Base-by-base conservation (phyloP, 2,329 filamentous ascomycete species). In the Atkinsonella texensis region DNA sequence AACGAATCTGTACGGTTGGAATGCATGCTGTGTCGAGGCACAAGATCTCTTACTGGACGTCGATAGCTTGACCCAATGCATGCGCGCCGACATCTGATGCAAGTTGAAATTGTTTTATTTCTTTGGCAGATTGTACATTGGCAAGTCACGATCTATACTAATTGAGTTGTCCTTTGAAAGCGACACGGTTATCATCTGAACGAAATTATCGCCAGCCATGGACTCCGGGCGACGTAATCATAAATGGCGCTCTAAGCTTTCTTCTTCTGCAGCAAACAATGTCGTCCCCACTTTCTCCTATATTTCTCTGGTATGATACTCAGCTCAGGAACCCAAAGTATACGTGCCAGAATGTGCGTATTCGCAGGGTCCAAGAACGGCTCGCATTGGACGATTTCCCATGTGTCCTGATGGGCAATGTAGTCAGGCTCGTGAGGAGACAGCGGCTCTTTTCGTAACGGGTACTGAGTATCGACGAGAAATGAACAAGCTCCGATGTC, bases 401-500 rank as follows among this genome's bases (percentile, higher is more conserved):
- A 98, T 15, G 78, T 77, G n/a, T 81, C 70, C 33, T 71, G 69
- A 58, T 96, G 85, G 2, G 81, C 74, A 17, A 89, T 73, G 62
- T 93, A 95, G 60, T 89, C 80, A 1, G 90, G 90, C 64, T 98
- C 90, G 11, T 84, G 75, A 0, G 76, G 73, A 1, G 88, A 84
- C 38, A 75, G 60, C 6, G 65, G 56, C 13, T 66, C 66, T n/a
- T 56, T 66, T 52, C 74, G 70, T 53, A 63, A 79, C 0, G 85
- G 83, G 60, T 91, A 89, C 54, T 86, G 84, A 0, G 89, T 94
- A 65, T 98, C 93, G 15, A 97, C 84, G 4, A 98, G 64, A 67
- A 94, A 96, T 9, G 81, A 75, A 67, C 93, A 98, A 50, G 81
- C 74, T 31, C 76, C 74, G 43, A 94, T 70, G 54, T 91, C 82